Percentiles rank a stretch among this genome's conserved stretches.
Conservation (phyloP, 345 rosid genomes). For the Linum trigynum region DNA sequence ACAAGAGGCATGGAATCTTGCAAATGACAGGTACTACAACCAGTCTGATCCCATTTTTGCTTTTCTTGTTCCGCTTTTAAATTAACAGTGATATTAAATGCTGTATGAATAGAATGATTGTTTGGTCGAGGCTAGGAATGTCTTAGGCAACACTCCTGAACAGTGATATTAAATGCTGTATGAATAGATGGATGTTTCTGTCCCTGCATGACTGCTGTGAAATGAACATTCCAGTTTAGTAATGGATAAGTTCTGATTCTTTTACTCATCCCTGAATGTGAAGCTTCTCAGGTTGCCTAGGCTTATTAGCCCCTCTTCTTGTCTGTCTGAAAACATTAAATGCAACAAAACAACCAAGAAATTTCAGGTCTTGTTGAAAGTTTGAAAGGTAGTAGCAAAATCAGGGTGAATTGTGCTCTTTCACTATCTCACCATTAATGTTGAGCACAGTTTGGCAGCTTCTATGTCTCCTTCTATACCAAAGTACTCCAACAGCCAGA, state of each 20-base stretch:
- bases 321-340: constrained; percentile 40
- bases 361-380: neutral
- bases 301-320: constrained; percentile 54
- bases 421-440: constrained; percentile 40
- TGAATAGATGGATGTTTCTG: too few species aligned
- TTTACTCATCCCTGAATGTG: constrained; percentile 82
- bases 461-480: constrained; percentile 43
- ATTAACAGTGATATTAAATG: neutral
- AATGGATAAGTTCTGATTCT: too few species aligned
- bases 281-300: constrained; percentile 79
- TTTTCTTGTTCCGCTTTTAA: neutral
- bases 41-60: neutral
- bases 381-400: neutral
- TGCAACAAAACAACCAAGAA: neutral
- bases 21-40: constrained; percentile 71
- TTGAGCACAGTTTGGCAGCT: constrained; percentile 28
- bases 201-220: too few species aligned
- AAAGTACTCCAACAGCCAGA: constrained; percentile 40
- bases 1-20: constrained; percentile 90
- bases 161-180: too few species aligned
- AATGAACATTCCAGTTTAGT: too few species aligned
- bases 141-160: neutral
- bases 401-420: neutral
- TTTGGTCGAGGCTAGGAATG: neutral
- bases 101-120: neutral